Conservation (phyloP, 176 grass and related monocot genomes). For the Bonia amplexicaulis region DNA sequence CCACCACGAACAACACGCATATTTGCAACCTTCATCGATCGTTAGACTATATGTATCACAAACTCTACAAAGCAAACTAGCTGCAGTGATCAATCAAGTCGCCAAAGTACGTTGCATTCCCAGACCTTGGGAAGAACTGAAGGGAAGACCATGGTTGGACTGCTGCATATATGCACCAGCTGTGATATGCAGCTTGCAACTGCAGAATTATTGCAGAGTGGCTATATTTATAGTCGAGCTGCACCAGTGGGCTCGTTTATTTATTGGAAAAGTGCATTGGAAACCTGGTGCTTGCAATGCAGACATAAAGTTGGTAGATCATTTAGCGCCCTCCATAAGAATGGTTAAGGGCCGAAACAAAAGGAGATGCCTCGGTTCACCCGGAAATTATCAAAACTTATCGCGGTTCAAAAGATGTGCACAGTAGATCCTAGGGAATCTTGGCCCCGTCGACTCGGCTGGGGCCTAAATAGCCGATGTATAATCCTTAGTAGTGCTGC, state of each 20-base stretch:
- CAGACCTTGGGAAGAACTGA: slow-evolving; percentile 52
- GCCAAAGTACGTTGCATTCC: neutral
- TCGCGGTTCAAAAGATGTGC: neutral
- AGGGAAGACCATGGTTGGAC: slow-evolving; percentile 20
- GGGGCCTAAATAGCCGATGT: neutral
- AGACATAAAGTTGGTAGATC: neutral
- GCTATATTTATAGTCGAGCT: slow-evolving; percentile 17
- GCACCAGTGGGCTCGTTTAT: neutral
- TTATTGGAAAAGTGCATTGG: neutral
- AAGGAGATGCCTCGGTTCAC: slow-evolving; percentile 44
- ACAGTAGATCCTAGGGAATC: slow-evolving; percentile 20
- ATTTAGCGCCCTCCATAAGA: neutral
- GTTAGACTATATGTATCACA: neutral
- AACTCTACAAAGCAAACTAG: neutral
- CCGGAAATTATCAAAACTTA: slow-evolving; percentile 18
- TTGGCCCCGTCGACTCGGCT: neutral
- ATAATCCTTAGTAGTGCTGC: neutral
- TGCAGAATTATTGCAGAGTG: neutral
- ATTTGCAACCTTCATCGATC: no score
- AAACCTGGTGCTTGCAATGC: slow-evolving; percentile 15
- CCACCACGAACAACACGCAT: neutral
- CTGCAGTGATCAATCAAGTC: neutral
- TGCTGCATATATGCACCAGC: neutral
- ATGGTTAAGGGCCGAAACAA: slow-evolving; percentile 43
- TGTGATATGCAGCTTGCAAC: neutral